These are phyloP conservation scores for Leptoxyphium fumago DNA, from an alignment of 2,329 filamentous ascomycete genomes.

Conservation along the genomic window DNA sequence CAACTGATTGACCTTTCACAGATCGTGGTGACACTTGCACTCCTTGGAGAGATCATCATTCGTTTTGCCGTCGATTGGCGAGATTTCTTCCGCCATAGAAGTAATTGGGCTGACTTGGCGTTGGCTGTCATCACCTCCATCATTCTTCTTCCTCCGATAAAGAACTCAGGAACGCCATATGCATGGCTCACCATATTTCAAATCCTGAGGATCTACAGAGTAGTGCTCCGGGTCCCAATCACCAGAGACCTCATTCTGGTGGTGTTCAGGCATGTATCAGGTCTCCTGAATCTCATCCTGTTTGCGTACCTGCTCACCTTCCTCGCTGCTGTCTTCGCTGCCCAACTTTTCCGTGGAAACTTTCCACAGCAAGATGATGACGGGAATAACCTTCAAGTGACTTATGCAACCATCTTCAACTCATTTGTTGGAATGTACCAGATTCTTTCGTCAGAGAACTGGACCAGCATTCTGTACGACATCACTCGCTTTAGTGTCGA, in stretches of 20 bases:
- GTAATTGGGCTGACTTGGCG: slow-evolving; percentile 66
- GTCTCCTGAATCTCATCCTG: slow-evolving; percentile 85
- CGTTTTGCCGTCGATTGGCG: slow-evolving; percentile 70
- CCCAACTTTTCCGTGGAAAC: slow-evolving; percentile 82
- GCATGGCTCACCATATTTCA: slow-evolving; percentile 88
- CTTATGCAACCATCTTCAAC: slow-evolving; percentile 86
- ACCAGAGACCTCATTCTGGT: slow-evolving; percentile 73
- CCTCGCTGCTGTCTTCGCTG: slow-evolving; percentile 80
- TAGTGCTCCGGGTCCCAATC: slow-evolving; percentile 77
- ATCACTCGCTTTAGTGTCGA: slow-evolving; percentile 54
- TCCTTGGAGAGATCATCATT: slow-evolving; percentile 69
- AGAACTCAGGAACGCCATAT: slow-evolving; percentile 55
- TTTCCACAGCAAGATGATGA: slow-evolving; percentile 46
- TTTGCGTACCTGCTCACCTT: slow-evolving; percentile 96
- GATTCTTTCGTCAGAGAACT: slow-evolving; percentile 88
- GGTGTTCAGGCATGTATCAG: slow-evolving; percentile 78
- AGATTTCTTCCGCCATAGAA: slow-evolving; percentile 56
- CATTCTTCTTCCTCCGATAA: slow-evolving; percentile 75
- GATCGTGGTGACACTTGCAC: slow-evolving; percentile 57
- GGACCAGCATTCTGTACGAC: slow-evolving; percentile 77
- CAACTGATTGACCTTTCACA: slow-evolving; percentile 59
- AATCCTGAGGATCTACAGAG: slow-evolving; percentile 77
- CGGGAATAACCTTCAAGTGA: slow-evolving; percentile 52
- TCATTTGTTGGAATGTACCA: slow-evolving; percentile 97
- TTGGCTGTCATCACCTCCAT: slow-evolving; percentile 70